Evolutionary conservation across 495 filamentous ascomycete genomes (phyloP).

Genomic region (Hypoxylon fuscum): DNA sequence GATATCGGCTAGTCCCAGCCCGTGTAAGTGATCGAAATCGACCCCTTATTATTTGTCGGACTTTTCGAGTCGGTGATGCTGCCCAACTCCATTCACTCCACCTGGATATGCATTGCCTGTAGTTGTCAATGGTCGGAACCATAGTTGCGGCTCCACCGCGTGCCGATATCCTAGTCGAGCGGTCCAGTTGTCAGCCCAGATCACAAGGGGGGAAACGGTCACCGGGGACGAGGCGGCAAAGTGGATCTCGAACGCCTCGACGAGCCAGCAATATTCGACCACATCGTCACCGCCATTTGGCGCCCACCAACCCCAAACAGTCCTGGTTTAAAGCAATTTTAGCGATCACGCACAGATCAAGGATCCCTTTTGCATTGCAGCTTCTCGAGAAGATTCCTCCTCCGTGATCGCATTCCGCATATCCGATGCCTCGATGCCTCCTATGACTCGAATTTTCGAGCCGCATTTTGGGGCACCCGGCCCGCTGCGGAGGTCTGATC

Average conservation of each 20-base stretch:
- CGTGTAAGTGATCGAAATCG: conserved; percentile 27
- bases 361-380: no score
- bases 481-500: conserved; percentile 30
- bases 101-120: conserved; percentile 41
- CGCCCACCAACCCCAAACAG: conserved; percentile 26
- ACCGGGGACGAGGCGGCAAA: conserved; percentile 42
- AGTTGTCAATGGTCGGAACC: conserved; percentile 38
- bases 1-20: conserved; percentile 14
- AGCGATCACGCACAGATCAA: conserved; percentile 8
- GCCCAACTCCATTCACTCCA: conserved; percentile 48
- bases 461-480: background rate
- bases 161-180: conserved; percentile 39
- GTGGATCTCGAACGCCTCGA: conserved; percentile 38
- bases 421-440: conserved; percentile 3
- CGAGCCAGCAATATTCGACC: conserved; percentile 43
- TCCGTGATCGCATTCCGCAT: conserved; percentile 32
- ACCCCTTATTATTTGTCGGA: conserved; percentile 36
- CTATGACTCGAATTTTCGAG: conserved; percentile 1
- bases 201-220: conserved; percentile 37
- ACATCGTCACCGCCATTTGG: conserved; percentile 50
- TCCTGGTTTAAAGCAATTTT: conserved; percentile 28
- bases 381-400: background rate
- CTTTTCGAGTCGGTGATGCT: conserved; percentile 43
- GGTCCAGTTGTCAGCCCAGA: conserved; percentile 36
- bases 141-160: conserved; percentile 34